These are phyloP conservation scores for Trichoderma koningiopsis DNA, from an alignment of 2,329 filamentous ascomycete genomes.

Conservation along the genomic window DNA sequence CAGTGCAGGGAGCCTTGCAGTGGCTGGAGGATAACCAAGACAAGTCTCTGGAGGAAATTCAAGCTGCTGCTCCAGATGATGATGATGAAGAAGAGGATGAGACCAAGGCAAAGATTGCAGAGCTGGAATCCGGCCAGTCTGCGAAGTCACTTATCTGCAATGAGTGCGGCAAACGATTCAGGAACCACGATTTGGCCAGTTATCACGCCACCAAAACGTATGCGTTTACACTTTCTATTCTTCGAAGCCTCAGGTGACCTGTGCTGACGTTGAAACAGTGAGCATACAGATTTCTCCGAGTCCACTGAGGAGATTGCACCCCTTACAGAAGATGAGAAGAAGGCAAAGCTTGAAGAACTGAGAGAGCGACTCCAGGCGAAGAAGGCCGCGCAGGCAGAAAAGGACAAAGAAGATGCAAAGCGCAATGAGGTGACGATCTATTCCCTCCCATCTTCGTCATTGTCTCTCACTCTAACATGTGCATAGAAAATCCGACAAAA, in stretches of 20 bases:
- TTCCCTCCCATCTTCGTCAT: background rate
- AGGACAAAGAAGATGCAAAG: constrained; percentile 81
- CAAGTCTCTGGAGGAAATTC: constrained; percentile 80
- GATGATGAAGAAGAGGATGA: constrained; percentile 53
- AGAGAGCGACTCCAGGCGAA: constrained; percentile 72
- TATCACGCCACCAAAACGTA: constrained; percentile 89
- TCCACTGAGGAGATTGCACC: constrained; percentile 91
- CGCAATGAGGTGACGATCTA: constrained; percentile 70
- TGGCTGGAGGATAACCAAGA: constrained; percentile 95
- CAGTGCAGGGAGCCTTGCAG: constrained; percentile 86
- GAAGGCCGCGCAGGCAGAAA: constrained; percentile 64
- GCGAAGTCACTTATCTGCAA: constrained; percentile 88
- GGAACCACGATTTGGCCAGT: constrained; percentile 77
- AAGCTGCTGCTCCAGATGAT: constrained; percentile 49
- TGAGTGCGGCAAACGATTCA: constrained; percentile 90
- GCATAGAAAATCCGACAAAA: constrained; percentile 74
- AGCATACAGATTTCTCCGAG: constrained; percentile 88
- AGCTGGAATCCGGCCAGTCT: constrained; percentile 69
- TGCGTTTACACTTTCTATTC: constrained; percentile 30
- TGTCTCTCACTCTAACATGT: background rate
- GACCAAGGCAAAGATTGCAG: constrained; percentile 59
- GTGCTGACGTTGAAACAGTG: constrained; percentile 47
- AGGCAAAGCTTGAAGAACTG: constrained; percentile 74
- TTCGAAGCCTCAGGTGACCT: background rate
- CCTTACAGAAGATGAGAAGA: constrained; percentile 89